phyloP scores from a whole-genome alignment of 2,329 filamentous ascomycete species.

The Cercospora sp. region DNA sequence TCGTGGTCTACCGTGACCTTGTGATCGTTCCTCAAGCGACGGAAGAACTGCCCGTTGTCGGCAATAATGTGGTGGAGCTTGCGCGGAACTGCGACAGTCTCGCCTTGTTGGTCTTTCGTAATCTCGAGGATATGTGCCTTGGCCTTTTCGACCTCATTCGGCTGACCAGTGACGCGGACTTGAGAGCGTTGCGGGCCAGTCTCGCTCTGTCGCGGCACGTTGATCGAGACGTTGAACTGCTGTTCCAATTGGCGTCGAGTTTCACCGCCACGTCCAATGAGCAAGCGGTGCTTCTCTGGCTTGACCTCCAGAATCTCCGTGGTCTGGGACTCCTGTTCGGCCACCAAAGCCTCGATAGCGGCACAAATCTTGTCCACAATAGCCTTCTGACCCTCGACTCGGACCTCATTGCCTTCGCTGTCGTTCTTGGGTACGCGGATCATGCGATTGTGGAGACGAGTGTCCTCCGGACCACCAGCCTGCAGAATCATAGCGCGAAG shows the following conservation, averaged over 20 bases:
- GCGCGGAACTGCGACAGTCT: conserved; percentile 80
- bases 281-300: conserved; percentile 80
- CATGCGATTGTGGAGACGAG: conserved; percentile 78
- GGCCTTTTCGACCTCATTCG: conserved; percentile 76
- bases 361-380: conserved; percentile 87
- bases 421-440: conserved; percentile 94
- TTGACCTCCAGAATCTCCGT: conserved; percentile 79
- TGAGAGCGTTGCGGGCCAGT: conserved; percentile 74
- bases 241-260: conserved; percentile 81
- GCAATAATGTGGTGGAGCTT: conserved; percentile 80
- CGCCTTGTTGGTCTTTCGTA: conserved; percentile 82
- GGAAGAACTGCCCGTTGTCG: conserved; percentile 92
- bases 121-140: conserved; percentile 80
- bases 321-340: conserved; percentile 80
- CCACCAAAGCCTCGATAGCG: conserved; percentile 77
- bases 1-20: conserved; percentile 90
- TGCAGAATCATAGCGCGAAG: conserved; percentile 82
- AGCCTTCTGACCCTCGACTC: conserved; percentile 78
- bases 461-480: conserved; percentile 86
- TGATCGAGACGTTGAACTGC: conserved; percentile 81
- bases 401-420: conserved; percentile 74
- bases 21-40: conserved; percentile 79
- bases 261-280: conserved; percentile 92
- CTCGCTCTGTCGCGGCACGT: conserved; percentile 76
- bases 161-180: conserved; percentile 80